A percentile compares a stretch with the other conserved stretches of the same genome.
These are phyloP conservation scores for Ustilago crameri DNA, from an alignment of 1,284 basidiomycete genomes.

Conservation along the genomic window DNA sequence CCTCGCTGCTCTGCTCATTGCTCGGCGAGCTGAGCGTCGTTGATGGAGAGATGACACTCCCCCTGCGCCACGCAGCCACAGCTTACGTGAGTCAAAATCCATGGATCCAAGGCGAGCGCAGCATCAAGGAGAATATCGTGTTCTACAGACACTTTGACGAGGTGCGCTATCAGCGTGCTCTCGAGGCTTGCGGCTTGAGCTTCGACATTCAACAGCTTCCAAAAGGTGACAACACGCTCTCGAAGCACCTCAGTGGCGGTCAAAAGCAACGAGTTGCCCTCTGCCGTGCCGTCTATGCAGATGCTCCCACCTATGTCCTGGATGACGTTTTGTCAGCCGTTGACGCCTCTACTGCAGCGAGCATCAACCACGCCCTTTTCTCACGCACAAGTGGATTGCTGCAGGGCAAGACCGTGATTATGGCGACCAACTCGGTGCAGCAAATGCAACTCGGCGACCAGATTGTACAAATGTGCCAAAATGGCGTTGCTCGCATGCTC, in stretches of 20 bases:
- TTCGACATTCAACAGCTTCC: slow-evolving; percentile 32
- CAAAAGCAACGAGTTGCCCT: slow-evolving; percentile 52
- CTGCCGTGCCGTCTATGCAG: slow-evolving; percentile 44
- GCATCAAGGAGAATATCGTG: slow-evolving; percentile 47
- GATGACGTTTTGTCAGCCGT: slow-evolving; percentile 49
- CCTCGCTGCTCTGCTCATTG: slow-evolving; percentile 40
- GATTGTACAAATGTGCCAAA: no score
- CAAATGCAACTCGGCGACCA: no score
- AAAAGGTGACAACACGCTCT: slow-evolving; percentile 28
- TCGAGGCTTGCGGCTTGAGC: slow-evolving; percentile 29
- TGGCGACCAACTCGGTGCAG: slow-evolving; percentile 37
- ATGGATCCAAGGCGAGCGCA: slow-evolving; percentile 34
- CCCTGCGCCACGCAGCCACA: slow-evolving; percentile 3
- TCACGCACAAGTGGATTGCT: slow-evolving; percentile 20
- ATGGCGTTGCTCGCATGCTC: no score
- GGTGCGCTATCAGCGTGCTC: slow-evolving; percentile 33
- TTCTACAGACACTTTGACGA: slow-evolving; percentile 33
- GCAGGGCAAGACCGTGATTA: slow-evolving; percentile 35
- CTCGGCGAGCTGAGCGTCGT: slow-evolving; percentile 33
- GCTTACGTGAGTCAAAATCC: slow-evolving; percentile 41
- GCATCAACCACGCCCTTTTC: slow-evolving; percentile 24
- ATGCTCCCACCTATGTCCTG: slow-evolving; percentile 28
- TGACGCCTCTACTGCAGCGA: slow-evolving; percentile 40
- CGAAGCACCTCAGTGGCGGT: slow-evolving; percentile 48
- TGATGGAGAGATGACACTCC: slow-evolving; percentile 14